Evolutionary conservation across 441 rosid genomes (phyloP), one percentile per base, ranked within the genome.

Genomic region (Kokia cookei): DNA sequence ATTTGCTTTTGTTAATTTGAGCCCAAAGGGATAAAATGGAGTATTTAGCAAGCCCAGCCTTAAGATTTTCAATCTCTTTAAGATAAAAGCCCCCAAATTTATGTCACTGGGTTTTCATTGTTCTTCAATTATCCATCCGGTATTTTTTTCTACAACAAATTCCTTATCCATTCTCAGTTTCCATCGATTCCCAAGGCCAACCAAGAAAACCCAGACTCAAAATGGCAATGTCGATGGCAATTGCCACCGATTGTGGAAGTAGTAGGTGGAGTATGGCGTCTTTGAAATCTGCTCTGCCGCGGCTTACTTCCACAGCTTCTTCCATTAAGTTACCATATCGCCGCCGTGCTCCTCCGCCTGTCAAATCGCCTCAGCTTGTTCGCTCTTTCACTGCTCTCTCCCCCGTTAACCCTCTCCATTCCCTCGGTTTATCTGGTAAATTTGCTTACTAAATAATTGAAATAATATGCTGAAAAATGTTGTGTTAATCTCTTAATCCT

Each of bases 241-340:
- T 53, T 15, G 3, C 61, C 17, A 32, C 61, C 8, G 48, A 35
- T 54, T 32, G 27, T 32, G 61, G 73, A 35, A 69, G 29, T 27
- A 69, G 47, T 69, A 11, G 61, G 57, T 92, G 96, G 98, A 85
- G 81, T 72, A 82, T 92, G 93, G 75, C 87, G 2, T 88, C 94
- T 63, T 81, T 92, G 53, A 78, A 71, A 70, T 84, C 92, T 66
- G 84, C 97, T 37, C 90, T 90, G 24, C 93, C 96, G 22, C 42
- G 61, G 42, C 73, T 53, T 27, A 66, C 73, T 48, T 66, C 77
- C 13, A 32, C 14, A 12, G 51, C 86, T 35, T 32, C 63, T 59
- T 40, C 70, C 64, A 66, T 71, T 86, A 2, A 48, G 68, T 55
- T 84, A 80, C 24, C 29, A 77, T 86, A 37, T 32, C 80, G 4